Base-by-base conservation (phyloP, 352 stramenopile genomes). In the Saprolegnia parasitica region DNA sequence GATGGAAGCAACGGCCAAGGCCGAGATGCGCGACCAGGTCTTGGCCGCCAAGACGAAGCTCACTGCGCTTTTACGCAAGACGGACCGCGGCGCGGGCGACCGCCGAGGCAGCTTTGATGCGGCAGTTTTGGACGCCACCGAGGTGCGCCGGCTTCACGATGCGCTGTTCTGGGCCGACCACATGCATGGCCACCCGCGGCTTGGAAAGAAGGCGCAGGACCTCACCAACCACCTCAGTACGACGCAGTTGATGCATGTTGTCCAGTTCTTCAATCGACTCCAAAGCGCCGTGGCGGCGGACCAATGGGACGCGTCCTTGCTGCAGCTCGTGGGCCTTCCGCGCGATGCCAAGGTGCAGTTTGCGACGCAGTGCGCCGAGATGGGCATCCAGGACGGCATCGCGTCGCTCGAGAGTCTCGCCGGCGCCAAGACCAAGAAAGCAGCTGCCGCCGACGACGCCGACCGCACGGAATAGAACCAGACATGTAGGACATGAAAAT, bases 121-220 rank as follows among this genome's bases (percentile, higher is more conserved):
- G 35, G 49, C 54, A 2, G 54, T 49, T 16, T 16, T 18, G 32
- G n/a, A 6, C 10, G 8, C 18, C 29, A 21, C 45, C 54, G 32
- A 18, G 39, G n/a, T 55, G 24, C n/a, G 24, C 24, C 52, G 3
- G 13, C 52, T 70, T 15, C 11, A 60, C 6, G 63, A 70, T 8
- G 63, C 63, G 13, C 8, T 70, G 13, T 70, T 70, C 18, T 70
- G 54, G 49, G 21, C 40, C 13, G 63, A 70, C 16, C 47, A 52
- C 24, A 21, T 70, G 20, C 46, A 26, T 15, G 40, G 49, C 37
- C 63, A 70, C 63, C 45, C 63, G 0, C 63, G 35, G 11, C 45
- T 70, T 20, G 63, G 63, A 21, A 70, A 60, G 23, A 70, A 60
- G 40, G 63, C 54, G 5, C 32, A 24, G 8, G 46, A 70, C 6